Conservation (phyloP, 306 rosid genomes). For the Corylus heterophylla region DNA sequence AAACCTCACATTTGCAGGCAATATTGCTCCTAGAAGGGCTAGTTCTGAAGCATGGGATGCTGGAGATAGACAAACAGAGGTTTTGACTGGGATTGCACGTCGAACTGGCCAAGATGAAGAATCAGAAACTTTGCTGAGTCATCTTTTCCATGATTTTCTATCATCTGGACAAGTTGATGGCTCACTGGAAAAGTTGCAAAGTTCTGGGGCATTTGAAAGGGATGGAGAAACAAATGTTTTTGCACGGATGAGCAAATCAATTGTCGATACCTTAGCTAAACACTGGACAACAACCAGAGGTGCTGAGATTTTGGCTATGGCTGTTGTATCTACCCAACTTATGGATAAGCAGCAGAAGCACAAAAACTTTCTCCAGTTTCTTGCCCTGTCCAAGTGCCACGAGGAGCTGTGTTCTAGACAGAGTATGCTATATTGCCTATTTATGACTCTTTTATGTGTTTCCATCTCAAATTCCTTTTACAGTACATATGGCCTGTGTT, state of each 20-base stretch:
- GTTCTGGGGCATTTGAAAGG: conserved; percentile 83
- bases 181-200: conserved; percentile 72
- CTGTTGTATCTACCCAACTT: conserved; percentile 83
- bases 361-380: conserved; percentile 85
- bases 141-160: conserved; percentile 74
- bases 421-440: conserved; percentile 53
- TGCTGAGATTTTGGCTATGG: conserved; percentile 96
- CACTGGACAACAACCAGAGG: conserved; percentile 99
- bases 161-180: conserved; percentile 78
- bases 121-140: conserved; percentile 81
- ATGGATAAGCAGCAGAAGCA: conserved; percentile 88
- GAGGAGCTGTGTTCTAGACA: conserved; percentile 95
- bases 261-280: conserved; percentile 89
- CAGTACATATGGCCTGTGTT: conserved; percentile 7
- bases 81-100: conserved; percentile 54
- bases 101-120: conserved; percentile 87
- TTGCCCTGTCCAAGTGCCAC: conserved; percentile 89
- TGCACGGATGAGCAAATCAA: conserved; percentile 89
- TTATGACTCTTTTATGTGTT: conserved; percentile 23
- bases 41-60: conserved; percentile 81
- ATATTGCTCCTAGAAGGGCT: conserved; percentile 68
- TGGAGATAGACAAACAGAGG: conserved; percentile 66
- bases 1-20: conserved; percentile 64
- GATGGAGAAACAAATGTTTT: conserved; percentile 90
- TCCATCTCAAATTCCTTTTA: conserved; percentile 23